Evolutionary conservation across 176 grass and related monocot species (phyloP).

Genomic region (Oryza meyeriana): DNA sequence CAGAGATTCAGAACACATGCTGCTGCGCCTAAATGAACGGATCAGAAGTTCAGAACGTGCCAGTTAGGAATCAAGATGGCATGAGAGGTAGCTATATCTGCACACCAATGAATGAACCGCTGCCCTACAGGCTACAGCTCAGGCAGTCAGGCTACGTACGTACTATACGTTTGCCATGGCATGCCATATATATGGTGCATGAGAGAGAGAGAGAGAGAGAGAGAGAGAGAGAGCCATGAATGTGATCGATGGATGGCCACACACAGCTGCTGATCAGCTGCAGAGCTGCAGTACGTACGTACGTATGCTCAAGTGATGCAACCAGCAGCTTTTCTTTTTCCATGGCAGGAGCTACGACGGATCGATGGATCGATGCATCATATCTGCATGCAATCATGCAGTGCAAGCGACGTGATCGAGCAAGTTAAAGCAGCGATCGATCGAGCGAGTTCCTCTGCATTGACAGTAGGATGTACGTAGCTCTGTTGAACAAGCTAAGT

Average conservation of each 20-base stretch:
- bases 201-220: too few species aligned
- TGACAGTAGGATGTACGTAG: not conserved
- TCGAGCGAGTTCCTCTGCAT: not conserved
- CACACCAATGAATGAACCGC: not conserved
- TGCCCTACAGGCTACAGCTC: not conserved
- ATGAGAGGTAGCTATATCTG: not conserved
- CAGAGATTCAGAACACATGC: not conserved
- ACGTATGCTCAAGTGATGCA: not conserved
- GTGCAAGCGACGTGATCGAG: not conserved
- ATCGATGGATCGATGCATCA: conserved; percentile 1
- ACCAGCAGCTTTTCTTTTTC: conserved; percentile 34
- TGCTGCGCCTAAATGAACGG: not conserved
- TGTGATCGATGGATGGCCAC: not conserved
- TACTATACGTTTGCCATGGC: not conserved
- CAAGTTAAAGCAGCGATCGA: not conserved
- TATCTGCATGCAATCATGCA: not conserved
- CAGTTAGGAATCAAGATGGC: not conserved
- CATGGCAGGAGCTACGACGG: not conserved
- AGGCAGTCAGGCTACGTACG: not conserved
- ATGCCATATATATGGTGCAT: not conserved
- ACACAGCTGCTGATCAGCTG: not conserved
- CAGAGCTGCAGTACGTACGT: not conserved
- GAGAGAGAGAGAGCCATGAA: conserved; percentile 3
- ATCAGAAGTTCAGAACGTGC: not conserved
- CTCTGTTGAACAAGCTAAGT: too few species aligned